Evolutionary conservation across 352 stramenopile genomes (phyloP), one percentile per base, ranked within the genome.

Genomic region (Phytophthora ohioensis): DNA sequence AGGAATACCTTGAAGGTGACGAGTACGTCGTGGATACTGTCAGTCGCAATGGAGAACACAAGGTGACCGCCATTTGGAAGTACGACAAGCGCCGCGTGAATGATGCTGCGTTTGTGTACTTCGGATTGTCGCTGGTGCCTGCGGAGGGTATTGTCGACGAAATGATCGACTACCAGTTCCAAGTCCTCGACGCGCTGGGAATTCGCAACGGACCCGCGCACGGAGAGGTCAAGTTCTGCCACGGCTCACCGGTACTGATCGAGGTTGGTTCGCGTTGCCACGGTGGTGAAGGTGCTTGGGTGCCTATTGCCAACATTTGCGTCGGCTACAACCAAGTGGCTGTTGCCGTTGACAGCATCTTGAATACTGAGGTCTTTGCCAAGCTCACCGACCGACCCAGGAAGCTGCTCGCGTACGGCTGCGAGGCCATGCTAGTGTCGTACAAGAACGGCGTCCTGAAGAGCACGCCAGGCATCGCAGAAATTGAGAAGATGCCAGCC

Each of bases 1-100:
- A 99, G 72, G 96, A 99, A 73, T 99, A 97, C 67, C 81, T 99
- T 3, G 85, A 91, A 54, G 97, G 97, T 10, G 87, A 92, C 59
- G 97, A 99, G 76, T 99, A 98, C 80, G 97, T 98, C 5, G 85
- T 99, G 12, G 97, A 99, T 81, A 97, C 95, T 7, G 96, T 99
- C 11, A 97, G 85, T 59, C 90, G 88, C 52, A 80, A 97, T 68
- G 97, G 97, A 5, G 71, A 95, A 56, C 92, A 98, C 79, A 99
- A 99, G 69, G 90, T 98, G 47, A 92, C 93, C 38, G 97, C 96
- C 17, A 88, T 99, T 11, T 99, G 97, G 97, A 97, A 97, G 74
- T 99, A 99, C 75, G 97, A 99, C 78, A 99, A 99, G 84, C 85
- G 97, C 45, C 84, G 88, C 8, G 91, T 98, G 41, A 99, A 99